phyloP scores from a whole-genome alignment of 371 early-diverging fungal species.

The Mortierella sp. region DNA sequence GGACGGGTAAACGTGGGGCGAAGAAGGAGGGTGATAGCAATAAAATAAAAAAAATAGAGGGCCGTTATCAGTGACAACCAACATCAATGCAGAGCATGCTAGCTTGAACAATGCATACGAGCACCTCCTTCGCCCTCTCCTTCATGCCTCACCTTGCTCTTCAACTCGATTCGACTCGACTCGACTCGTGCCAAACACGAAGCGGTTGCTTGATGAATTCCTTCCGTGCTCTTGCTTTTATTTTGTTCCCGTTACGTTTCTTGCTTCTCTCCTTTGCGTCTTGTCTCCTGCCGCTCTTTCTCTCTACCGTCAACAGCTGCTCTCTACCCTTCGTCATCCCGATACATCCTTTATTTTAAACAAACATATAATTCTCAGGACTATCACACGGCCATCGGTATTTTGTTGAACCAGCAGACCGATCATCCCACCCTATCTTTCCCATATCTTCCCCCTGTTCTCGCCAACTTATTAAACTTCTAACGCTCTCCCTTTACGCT shows the following conservation, averaged over 20 bases:
- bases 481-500: background rate
- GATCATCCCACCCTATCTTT: background rate
- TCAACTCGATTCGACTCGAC: no score
- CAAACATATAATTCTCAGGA: background rate
- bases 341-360: background rate
- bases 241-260: background rate
- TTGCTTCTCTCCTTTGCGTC: background rate
- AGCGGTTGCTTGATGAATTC: no score
- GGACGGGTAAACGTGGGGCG: background rate
- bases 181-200: background rate
- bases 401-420: slow-evolving; percentile 1
- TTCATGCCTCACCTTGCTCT: no score
- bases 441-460: background rate
- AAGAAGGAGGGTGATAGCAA: background rate
- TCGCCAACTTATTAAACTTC: background rate
- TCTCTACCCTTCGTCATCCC: background rate
- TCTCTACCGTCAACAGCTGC: background rate
- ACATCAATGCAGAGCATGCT: background rate
- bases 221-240: no score
- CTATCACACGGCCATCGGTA: background rate
- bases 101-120: no score
- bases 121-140: background rate
- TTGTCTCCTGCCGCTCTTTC: background rate
- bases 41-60: background rate
- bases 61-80: background rate